These are phyloP conservation scores for Metschnikowia sp. DNA, from an alignment of 805 yeast species.

Conservation along the genomic window DNA sequence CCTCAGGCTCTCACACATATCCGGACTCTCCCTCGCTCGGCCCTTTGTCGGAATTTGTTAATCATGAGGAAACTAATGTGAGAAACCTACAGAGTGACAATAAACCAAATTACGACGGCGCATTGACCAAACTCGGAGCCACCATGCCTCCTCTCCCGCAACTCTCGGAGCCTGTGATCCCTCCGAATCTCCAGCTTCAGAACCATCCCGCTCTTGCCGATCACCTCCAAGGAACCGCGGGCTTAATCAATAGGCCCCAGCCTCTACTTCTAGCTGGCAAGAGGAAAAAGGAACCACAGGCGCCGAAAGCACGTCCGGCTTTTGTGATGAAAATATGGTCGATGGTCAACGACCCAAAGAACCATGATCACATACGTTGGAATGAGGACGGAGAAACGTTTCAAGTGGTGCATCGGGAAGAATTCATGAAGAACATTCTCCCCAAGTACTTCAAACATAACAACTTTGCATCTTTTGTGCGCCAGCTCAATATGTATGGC, in stretches of 20 bases:
- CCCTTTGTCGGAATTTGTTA: conserved; percentile 8
- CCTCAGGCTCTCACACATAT: not conserved
- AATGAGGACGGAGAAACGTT: conserved; percentile 79
- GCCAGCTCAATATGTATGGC: conserved; percentile 97
- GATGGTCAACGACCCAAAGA: conserved; percentile 83
- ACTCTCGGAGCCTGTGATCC: conserved; percentile 19
- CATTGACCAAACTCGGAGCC: conserved; percentile 12
- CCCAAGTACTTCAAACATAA: conserved; percentile 95
- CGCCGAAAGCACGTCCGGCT: conserved; percentile 70
- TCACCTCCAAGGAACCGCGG: conserved; percentile 10
- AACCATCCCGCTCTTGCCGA: conserved; percentile 11
- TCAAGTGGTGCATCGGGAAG: conserved; percentile 79
- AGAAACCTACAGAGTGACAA: not conserved
- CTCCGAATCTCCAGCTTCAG: conserved; percentile 6
- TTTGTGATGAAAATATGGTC: conserved; percentile 93
- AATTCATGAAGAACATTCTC: conserved; percentile 74
- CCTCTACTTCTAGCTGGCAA: conserved; percentile 15
- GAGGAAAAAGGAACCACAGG: conserved; percentile 30
- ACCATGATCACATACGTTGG: conserved; percentile 78
- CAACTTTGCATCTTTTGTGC: conserved; percentile 91
- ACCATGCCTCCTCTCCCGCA: conserved; percentile 17
- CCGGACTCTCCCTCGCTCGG: not conserved
- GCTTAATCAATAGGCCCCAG: conserved; percentile 8
- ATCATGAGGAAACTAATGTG: not conserved
- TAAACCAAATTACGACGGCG: conserved; percentile 6